Evolutionary conservation across 805 yeast species (phyloP).

Genomic region (Cephaloascus fragrans): DNA sequence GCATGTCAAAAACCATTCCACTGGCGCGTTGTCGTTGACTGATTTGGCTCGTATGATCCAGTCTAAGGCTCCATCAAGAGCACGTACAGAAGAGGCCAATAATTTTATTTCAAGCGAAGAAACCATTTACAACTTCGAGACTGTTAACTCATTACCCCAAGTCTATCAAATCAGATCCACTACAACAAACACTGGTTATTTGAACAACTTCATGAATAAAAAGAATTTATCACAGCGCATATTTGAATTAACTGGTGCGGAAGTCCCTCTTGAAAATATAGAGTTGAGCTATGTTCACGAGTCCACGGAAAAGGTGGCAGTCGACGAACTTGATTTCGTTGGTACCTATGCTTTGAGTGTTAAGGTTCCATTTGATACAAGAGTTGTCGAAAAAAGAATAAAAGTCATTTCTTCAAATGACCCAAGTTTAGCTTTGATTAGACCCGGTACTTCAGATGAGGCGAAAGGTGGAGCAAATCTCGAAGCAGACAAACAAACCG

Average conservation of each 20-base stretch:
- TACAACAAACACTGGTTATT: neutral
- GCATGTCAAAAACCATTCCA: conserved; percentile 5
- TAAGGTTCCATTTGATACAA: conserved; percentile 16
- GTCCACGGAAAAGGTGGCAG: conserved; percentile 2
- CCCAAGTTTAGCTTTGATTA: neutral
- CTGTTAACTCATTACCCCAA: neutral
- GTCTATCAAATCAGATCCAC: neutral
- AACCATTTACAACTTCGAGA: neutral
- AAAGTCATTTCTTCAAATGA: neutral
- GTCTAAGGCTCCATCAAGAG: neutral
- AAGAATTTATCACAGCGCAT: conserved; percentile 3
- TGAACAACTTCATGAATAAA: neutral
- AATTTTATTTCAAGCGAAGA: neutral
- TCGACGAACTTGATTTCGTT: conserved; percentile 11
- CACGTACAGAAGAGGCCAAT: conserved; percentile 1
- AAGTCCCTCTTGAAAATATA: conserved; percentile 16
- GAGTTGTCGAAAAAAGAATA: conserved; percentile 6
- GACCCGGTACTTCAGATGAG: neutral
- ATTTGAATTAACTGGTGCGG: conserved; percentile 20
- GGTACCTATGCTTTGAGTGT: conserved; percentile 20
- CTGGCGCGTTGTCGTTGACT: conserved; percentile 24
- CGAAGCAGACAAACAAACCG: too few relatives aligned
- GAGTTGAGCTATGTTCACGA: conserved; percentile 5
- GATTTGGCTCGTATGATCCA: conserved; percentile 27
- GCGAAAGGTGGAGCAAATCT: neutral